Evolutionary conservation across 139 green algal genomes (phyloP), one percentile per base, ranked within the genome.

Genomic region (Bryopsis sp.): DNA sequence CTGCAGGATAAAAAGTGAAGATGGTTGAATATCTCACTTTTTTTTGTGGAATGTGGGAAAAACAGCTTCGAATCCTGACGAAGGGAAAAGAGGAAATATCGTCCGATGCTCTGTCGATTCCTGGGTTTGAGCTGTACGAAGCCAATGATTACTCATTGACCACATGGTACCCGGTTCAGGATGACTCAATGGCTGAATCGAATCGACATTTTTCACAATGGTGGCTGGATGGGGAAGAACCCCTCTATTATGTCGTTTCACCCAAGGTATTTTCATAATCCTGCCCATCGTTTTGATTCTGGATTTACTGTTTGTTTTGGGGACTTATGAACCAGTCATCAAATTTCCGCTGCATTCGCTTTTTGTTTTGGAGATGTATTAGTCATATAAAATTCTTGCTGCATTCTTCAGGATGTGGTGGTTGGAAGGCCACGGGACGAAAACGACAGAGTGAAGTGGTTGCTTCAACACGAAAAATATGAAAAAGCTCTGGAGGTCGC

Each of bases 141-240:
- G 59, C 59, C 7, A 47, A 67, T 67, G 59, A 67, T 24, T 67
- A 67, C 33, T n/a, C 31, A 8, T 47, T 67, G 34, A 31, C 33
- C 7, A 26, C 59, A 7, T 67, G 59, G 6, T 46, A 47, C 11
- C 35, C 59, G 15, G 43, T 11, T 26, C 43, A 54, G 43, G 43
- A 26, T 11, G 43, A 54, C 11, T 19, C 11, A 54, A 54, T 54
- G 43, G n/a, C n/a, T n/a, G n/a, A n/a, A n/a, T n/a, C n/a, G n/a
- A n/a, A n/a, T n/a, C n/a, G n/a, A 63, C 54, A 63, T 15, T 67
- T 67, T n/a, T 26, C 43, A 6, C 33, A 67, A 19, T 67, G 59
- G 59, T 67, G 59, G 59, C 39, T 6, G 28, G 59, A 67, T 48
- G 59, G 59, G 43, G 59, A 67, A 22, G 31, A 67, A 31, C 59